phyloP scores from a whole-genome alignment of 2,329 filamentous ascomycete genomes.

The Cytospora leucostoma region DNA sequence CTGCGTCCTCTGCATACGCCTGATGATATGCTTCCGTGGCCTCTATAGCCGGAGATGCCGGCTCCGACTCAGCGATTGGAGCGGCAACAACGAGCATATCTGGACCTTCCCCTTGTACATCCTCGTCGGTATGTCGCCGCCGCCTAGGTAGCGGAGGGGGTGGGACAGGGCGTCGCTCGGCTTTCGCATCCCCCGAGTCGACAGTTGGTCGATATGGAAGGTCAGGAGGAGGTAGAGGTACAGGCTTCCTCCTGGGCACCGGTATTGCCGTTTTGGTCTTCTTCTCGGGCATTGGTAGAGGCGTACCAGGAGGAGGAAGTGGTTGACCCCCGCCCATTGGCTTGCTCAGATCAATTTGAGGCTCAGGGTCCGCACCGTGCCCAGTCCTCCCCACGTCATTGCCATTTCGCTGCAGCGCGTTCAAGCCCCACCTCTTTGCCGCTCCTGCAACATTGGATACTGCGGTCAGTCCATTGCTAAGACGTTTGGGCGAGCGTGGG shows the following conservation, averaged over 20 bases:
- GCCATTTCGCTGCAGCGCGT: slow-evolving; percentile 52
- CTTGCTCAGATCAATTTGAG: slow-evolving; percentile 52
- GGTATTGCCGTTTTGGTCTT: slow-evolving; percentile 58
- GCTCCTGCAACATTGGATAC: slow-evolving; percentile 57
- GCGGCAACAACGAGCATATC: slow-evolving; percentile 65
- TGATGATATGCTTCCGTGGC: slow-evolving; percentile 34
- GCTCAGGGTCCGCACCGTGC: slow-evolving; percentile 25
- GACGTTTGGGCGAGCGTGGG: slow-evolving; percentile 44
- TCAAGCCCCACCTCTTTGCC: slow-evolving; percentile 62
- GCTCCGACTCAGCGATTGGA: slow-evolving; percentile 60
- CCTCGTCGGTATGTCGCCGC: slow-evolving; percentile 42
- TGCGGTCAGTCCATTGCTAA: slow-evolving; percentile 49
- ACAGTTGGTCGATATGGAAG: slow-evolving; percentile 27
- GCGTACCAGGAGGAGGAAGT: slow-evolving; percentile 77
- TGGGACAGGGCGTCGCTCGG: slow-evolving; percentile 38
- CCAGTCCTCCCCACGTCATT: slow-evolving; percentile 42
- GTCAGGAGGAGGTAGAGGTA: slow-evolving; percentile 51
- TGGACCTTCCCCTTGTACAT: slow-evolving; percentile 43
- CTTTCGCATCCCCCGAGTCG: slow-evolving; percentile 22
- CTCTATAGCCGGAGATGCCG: slow-evolving; percentile 51
- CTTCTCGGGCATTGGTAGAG: slow-evolving; percentile 69
- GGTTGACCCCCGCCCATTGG: slow-evolving; percentile 84
- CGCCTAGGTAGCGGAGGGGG: slow-evolving; percentile 53
- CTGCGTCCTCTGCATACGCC: slow-evolving; percentile 41
- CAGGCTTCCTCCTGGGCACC: slow-evolving; percentile 66